Conservation (phyloP, 179 eudicot genomes). For the Beta macrorhiza region DNA sequence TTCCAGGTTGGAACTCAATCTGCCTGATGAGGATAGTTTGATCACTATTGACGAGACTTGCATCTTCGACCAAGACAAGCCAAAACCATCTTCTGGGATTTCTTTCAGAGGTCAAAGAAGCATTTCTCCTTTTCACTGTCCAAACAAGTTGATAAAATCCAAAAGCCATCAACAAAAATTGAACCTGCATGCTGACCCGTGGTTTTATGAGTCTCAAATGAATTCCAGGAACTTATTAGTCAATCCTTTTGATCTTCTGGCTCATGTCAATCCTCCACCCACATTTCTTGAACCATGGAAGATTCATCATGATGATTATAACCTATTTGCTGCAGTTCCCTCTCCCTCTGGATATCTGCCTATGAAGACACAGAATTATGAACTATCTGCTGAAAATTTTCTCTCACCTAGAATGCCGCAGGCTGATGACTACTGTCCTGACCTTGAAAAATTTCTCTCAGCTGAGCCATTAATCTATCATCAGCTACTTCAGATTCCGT, state of each 20-base stretch:
- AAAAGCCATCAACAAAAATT: constrained; percentile 12
- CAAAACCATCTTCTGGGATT: neutral
- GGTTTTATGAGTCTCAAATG: constrained; percentile 20
- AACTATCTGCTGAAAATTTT: constrained; percentile 9
- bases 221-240: constrained; percentile 12
- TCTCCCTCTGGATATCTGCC: constrained; percentile 13
- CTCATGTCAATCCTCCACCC: constrained; percentile 18
- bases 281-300: constrained; percentile 22
- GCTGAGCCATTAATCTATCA: constrained; percentile 17
- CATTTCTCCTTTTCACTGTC: neutral
- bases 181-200: constrained; percentile 12
- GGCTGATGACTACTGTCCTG: constrained; percentile 22
- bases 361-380: constrained; percentile 12
- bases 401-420: constrained; percentile 9
- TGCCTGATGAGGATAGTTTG: constrained; percentile 50
- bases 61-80: constrained; percentile 28
- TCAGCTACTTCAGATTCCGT: constrained; percentile 25
- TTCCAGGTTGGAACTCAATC: constrained; percentile 28
- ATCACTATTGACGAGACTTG: constrained; percentile 38
- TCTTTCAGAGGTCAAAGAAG: constrained; percentile 19
- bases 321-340: constrained; percentile 11
- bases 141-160: constrained; percentile 17
- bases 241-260: constrained; percentile 21
- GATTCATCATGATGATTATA: constrained; percentile 5
- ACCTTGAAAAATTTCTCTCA: constrained; percentile 11